Base-by-base conservation (phyloP, 495 filamentous ascomycete species). In the Hypoxylon subgilvum region DNA sequence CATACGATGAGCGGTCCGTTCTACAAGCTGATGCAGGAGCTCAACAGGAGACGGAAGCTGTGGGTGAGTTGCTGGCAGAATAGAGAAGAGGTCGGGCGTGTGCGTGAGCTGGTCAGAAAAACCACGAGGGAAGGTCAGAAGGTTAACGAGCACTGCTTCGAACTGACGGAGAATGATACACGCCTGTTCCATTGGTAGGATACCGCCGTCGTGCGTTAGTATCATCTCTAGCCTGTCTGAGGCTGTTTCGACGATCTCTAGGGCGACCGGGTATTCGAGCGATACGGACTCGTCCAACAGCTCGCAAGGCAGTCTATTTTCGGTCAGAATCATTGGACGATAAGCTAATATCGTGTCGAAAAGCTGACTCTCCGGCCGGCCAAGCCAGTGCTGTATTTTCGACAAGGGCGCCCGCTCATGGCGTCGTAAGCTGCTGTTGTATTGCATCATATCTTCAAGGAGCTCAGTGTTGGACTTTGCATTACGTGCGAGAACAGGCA, bases 291-390 rank as follows among this genome's bases (percentile, higher is more conserved):
- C 78, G 1, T 69, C 53, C 0, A 72, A 21, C 0, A 76, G 10
- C 1, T 50, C 41, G 68, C 72, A 74, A 0, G 65, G 67, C n/a
- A 30, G 12, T 3, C 34, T 0, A 8, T 44, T 9, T 22, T 25
- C 8, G 18, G 7, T 17, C 6, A 30, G 25, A 13, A 57, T 18
- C 6, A 66, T 38, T 53, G 43, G 55, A 63, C 92, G 91, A 65
- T 89, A 93, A 0, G 86, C 85, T 66, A 95, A 84, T 22, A 95
- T 71, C 0, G 89, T 89, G 69, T 95, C 90, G 61, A 95, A 92
- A 2, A 91, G 77, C 9, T 76, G 74, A 16, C 79, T 72, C 23
- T 86, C 79, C 0, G 79, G 73, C 40, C 72, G 75, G 2, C 82
- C 83, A 39, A 86, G 74, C 79, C 83, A 86, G 21, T 80, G 79